Evolutionary conservation across 768 basidiomycete genomes (phyloP).

Genomic region (Gyrodon lividus): DNA sequence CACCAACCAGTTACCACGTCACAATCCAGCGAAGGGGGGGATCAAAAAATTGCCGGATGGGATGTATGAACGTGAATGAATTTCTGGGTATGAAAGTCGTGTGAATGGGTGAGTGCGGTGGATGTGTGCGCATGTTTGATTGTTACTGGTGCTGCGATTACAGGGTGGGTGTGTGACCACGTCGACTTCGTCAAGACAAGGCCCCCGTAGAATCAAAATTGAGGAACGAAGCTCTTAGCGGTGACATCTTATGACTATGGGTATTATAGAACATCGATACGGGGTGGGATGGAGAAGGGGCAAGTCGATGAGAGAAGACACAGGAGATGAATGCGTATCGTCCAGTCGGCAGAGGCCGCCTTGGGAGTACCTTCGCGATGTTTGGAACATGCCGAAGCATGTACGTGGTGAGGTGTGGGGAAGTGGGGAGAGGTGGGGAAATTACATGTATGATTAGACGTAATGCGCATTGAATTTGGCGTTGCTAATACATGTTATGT

Average conservation of each 20-base stretch:
- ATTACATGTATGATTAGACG: constrained; percentile 5
- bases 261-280: constrained; percentile 12
- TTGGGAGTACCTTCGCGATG: neutral
- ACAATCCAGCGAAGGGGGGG: neutral
- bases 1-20: neutral
- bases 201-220: constrained; percentile 9
- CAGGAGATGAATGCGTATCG: constrained; percentile 8
- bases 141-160: constrained; percentile 4
- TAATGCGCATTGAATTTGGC: constrained; percentile 5
- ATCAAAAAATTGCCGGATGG: neutral
- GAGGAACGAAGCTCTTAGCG: constrained; percentile 7
- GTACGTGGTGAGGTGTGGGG: constrained; percentile 14
- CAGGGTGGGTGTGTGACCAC: neutral
- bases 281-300: constrained; percentile 23
- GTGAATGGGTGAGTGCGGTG: neutral
- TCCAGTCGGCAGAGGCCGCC: constrained; percentile 7
- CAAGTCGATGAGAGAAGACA: neutral
- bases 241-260: constrained; percentile 23
- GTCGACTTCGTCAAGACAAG: constrained; percentile 10
- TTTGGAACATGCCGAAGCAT: neutral
- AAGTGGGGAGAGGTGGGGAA: constrained; percentile 28
- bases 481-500: constrained; percentile 1
- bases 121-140: neutral
- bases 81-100: neutral
- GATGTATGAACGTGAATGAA: neutral